These are phyloP conservation scores for Diaporthe citrichinensis DNA, from an alignment of 2,329 filamentous ascomycete genomes.

Conservation along the genomic window DNA sequence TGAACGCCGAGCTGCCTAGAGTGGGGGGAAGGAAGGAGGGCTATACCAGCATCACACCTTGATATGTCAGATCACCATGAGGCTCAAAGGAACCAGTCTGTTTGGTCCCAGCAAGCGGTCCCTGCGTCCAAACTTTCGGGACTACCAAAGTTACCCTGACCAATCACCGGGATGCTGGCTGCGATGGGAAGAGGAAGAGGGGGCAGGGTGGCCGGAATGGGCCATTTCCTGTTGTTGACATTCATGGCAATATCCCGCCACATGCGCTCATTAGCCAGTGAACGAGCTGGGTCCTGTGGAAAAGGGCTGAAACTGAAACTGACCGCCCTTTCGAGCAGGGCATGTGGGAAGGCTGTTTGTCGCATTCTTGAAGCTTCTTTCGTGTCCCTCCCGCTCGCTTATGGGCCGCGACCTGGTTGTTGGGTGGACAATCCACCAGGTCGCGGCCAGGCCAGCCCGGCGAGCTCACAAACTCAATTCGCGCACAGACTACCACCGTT, in stretches of 20 bases:
- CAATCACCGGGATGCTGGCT: conserved; percentile 20
- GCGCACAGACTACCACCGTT: conserved; percentile 28
- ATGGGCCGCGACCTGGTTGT: conserved; percentile 26
- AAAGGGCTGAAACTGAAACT: conserved; percentile 33
- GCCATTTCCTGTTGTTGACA: conserved; percentile 7
- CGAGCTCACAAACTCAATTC: conserved; percentile 31
- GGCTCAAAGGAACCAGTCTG: conserved; percentile 36
- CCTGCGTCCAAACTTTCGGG: conserved; percentile 32
- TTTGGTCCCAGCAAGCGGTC: conserved; percentile 26
- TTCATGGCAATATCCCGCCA: conserved; percentile 31
- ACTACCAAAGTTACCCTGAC: conserved; percentile 9
- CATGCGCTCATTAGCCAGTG: conserved; percentile 9
- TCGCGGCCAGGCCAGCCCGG: neutral
- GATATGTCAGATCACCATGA: conserved; percentile 27
- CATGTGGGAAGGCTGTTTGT: conserved; percentile 28
- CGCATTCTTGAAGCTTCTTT: conserved; percentile 30
- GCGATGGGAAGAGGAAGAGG: neutral
- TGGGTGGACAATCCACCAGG: conserved; percentile 23
- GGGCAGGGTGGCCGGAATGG: conserved; percentile 6
- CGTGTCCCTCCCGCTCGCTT: conserved; percentile 31
- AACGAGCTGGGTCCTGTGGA: neutral
- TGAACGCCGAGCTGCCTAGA: conserved; percentile 20
- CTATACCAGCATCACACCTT: conserved; percentile 16
- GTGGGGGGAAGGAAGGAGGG: conserved; percentile 20
- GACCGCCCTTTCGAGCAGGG: conserved; percentile 18